Conservation (phyloP, 495 filamentous ascomycete genomes). For the Cercophora sp. region DNA sequence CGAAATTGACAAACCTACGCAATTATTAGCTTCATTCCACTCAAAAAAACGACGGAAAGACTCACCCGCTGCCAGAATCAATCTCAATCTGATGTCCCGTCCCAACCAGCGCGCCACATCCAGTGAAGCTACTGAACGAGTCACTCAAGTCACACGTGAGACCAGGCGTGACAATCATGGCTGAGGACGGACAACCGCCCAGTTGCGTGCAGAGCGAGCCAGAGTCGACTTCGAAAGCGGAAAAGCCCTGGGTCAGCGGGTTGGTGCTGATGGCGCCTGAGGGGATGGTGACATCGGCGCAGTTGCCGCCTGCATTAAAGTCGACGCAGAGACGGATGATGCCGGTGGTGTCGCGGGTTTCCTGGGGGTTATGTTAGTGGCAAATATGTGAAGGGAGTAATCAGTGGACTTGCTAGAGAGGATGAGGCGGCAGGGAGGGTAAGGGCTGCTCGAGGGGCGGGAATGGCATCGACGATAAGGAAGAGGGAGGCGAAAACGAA, state of each 20-base stretch:
- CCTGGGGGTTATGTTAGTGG: too few species aligned
- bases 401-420: too few species aligned
- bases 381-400: too few species aligned
- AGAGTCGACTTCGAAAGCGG: slow-evolving; percentile 4
- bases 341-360: slow-evolving; percentile 2
- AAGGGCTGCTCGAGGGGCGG: too few species aligned
- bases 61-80: neutral
- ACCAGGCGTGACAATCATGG: neutral
- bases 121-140: slow-evolving; percentile 1
- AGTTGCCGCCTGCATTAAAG: slow-evolving; percentile 8
- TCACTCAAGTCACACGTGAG: slow-evolving; percentile 5
- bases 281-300: slow-evolving; percentile 10
- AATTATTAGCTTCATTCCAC: neutral
- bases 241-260: slow-evolving; percentile 2
- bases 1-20: slow-evolving; percentile 4
- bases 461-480: too few species aligned
- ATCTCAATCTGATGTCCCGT: slow-evolving; percentile 2
- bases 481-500: too few species aligned
- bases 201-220: neutral
- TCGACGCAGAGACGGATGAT: slow-evolving; percentile 10
- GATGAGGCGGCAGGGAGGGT: too few species aligned
- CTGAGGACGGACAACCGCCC: slow-evolving; percentile 8
- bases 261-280: slow-evolving; percentile 9
- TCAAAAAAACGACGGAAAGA: neutral
- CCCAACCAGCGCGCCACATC: neutral